Percentiles rank a stretch among this genome's conserved stretches.
These are phyloP conservation scores for Phialophora macrospora DNA, from an alignment of 2,329 filamentous ascomycete species.

Conservation along the genomic window DNA sequence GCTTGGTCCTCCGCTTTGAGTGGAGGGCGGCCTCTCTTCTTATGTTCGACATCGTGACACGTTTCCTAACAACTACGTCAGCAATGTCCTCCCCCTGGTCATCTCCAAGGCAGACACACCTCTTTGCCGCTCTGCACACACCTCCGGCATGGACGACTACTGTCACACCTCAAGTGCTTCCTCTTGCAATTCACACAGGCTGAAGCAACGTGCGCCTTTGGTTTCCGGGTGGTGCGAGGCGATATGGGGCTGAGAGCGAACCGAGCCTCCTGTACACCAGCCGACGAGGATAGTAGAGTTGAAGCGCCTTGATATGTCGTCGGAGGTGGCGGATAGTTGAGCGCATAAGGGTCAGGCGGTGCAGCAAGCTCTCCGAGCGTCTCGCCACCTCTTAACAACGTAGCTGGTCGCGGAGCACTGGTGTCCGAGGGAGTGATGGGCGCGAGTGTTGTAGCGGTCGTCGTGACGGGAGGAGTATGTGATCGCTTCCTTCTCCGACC, in stretches of 20 bases:
- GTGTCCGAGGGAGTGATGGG: constrained; percentile 27
- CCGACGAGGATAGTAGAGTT: constrained; percentile 30
- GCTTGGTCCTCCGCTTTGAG: constrained; percentile 33
- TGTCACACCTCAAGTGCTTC: constrained; percentile 55
- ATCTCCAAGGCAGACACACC: constrained; percentile 42
- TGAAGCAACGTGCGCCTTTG: constrained; percentile 55
- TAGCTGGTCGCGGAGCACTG: constrained; percentile 31
- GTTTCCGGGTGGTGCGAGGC: constrained; percentile 50
- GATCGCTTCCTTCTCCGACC: constrained; percentile 44
- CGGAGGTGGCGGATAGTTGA: constrained; percentile 27
- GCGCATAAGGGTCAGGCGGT: constrained; percentile 27
- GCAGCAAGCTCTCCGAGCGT: constrained; percentile 22
- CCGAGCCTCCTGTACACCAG: constrained; percentile 19
- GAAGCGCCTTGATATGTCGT: constrained; percentile 28
- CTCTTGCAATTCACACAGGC: constrained; percentile 57
- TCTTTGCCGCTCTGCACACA: constrained; percentile 54
- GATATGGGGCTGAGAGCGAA: constrained; percentile 38
- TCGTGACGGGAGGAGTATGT: constrained; percentile 41
- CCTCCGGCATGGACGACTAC: constrained; percentile 52
- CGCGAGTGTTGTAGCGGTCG: constrained; percentile 29
- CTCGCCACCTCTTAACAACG: constrained; percentile 30
- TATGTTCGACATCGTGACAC: constrained; percentile 54
- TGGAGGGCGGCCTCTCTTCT: constrained; percentile 46
- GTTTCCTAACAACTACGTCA: constrained; percentile 44
- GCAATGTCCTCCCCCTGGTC: constrained; percentile 5